Evolutionary conservation across 2,329 filamentous ascomycete species (phyloP), one percentile per base, ranked within the genome.

Genomic region (Scedosporium minutisporum): DNA sequence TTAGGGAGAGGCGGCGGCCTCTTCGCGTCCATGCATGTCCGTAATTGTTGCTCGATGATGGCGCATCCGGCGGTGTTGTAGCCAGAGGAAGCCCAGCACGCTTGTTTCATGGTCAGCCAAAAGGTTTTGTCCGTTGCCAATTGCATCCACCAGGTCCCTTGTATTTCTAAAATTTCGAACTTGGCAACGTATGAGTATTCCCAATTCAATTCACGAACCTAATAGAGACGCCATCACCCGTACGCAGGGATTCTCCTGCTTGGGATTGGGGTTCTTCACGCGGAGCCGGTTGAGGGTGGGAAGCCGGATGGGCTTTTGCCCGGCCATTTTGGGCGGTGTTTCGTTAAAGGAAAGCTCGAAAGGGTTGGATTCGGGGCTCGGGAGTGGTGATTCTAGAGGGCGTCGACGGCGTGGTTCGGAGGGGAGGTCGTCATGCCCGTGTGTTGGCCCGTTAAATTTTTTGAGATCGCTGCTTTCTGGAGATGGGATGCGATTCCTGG

Each of bases 11-110:
- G 69, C 53, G 76, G 69, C 64, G 73, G 80, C 80, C 71, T 85
- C 65, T 88, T 87, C 63, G 83, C 83, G 78, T 97, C 93, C 91
- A 97, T 96, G 77, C 86, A 89, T 38, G 76, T 74, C 29, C 87
- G 82, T 64, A 89, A 77, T 61, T 84, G 79, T 63, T 80, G 79
- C 74, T 88, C 85, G 67, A 88, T 71, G 51, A 79, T 77, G 25
- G 79, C 78, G 72, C 85, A 88, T 44, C 84, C 84, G 12, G 79
- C 71, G 5, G 82, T 78, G 72, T 77, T 88, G 75, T 88, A 87
- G 58, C 90, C 90, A 33, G 87, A 83, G 2, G 90, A 93, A 1
- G 90, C 90, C 90, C 90, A 95, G 76, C 90, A 95, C 65, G 89
- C 90, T 93, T 65, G 66, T 46, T 46, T 7, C 21, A 55, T 23